A percentile compares a stretch with the other conserved stretches of the same genome.
Evolutionary conservation across 441 rosid genomes (phyloP).

Genomic region (Populus hybrid): DNA sequence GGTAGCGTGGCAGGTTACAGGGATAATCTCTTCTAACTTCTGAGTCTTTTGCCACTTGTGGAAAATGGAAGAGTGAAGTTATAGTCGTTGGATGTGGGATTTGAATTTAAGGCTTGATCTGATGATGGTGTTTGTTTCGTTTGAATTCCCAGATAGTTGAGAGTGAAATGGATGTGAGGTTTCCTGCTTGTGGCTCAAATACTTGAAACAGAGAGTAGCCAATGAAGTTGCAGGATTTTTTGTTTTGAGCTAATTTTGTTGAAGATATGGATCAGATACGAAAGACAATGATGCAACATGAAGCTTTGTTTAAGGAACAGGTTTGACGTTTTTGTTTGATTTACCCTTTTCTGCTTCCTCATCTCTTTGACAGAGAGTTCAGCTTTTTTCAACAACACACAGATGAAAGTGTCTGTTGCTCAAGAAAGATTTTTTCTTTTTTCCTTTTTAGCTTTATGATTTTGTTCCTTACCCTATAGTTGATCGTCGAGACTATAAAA

Average conservation of each 20-base stretch:
- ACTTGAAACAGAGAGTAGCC: background rate
- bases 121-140: background rate
- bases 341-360: background rate
- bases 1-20: background rate
- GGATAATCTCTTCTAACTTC: background rate
- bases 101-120: too few relatives aligned
- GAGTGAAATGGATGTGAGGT: background rate
- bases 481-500: too few relatives aligned
- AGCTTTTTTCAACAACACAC: background rate
- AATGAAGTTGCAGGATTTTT: background rate
- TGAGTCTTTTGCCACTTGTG: background rate
- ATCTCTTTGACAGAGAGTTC: background rate
- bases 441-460: too few relatives aligned
- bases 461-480: too few relatives aligned
- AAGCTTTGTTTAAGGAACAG: slow-evolving; percentile 1
- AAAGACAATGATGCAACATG: background rate
- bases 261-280: background rate
- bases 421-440: too few relatives aligned
- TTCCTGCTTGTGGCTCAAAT: background rate
- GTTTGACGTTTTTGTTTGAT: background rate
- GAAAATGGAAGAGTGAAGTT: background rate
- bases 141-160: background rate
- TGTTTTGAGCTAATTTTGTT: background rate
- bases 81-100: background rate
- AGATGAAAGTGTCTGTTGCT: background rate